Percentiles rank a stretch among this genome's conserved stretches.
These are phyloP conservation scores for Fennellomyces sp. DNA, from an alignment of 371 early-diverging fungal genomes.

Conservation along the genomic window DNA sequence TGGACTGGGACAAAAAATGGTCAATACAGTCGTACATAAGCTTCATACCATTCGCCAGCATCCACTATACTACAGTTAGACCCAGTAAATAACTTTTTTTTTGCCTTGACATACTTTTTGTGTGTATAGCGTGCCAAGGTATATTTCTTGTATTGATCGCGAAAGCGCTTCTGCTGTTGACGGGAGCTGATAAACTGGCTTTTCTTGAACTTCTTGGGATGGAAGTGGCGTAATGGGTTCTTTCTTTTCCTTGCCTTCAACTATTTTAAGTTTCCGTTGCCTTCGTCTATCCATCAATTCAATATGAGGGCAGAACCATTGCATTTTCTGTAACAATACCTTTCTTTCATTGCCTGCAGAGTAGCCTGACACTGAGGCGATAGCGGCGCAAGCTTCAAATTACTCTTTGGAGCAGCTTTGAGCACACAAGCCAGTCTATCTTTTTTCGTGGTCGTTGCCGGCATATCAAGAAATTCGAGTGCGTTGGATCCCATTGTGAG, in stretches of 20 bases:
- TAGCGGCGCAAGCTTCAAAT: background rate
- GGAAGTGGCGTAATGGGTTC: background rate
- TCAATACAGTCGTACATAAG: slow-evolving; percentile 4
- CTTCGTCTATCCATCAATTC: slow-evolving; percentile 4
- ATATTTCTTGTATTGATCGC: slow-evolving; percentile 1
- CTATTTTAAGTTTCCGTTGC: background rate
- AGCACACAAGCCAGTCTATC: background rate
- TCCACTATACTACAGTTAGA: background rate
- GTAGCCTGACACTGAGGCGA: background rate
- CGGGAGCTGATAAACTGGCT: background rate
- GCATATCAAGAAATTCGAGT: slow-evolving; percentile 1
- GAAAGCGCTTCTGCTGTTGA: background rate
- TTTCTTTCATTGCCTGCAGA: background rate
- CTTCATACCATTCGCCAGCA: background rate
- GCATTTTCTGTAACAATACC: too few species aligned
- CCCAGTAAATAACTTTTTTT: background rate
- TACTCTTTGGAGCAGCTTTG: background rate
- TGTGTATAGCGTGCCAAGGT: slow-evolving; percentile 2
- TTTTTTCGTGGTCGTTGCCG: slow-evolving; percentile 2
- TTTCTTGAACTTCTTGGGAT: background rate
- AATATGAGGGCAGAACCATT: too few species aligned
- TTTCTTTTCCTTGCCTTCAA: background rate
- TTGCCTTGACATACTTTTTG: background rate
- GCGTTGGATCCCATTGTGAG: background rate
- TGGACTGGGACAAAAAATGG: background rate